Evolutionary conservation across 139 green algal species (phyloP).

Genomic region (Chlorella sp.): DNA sequence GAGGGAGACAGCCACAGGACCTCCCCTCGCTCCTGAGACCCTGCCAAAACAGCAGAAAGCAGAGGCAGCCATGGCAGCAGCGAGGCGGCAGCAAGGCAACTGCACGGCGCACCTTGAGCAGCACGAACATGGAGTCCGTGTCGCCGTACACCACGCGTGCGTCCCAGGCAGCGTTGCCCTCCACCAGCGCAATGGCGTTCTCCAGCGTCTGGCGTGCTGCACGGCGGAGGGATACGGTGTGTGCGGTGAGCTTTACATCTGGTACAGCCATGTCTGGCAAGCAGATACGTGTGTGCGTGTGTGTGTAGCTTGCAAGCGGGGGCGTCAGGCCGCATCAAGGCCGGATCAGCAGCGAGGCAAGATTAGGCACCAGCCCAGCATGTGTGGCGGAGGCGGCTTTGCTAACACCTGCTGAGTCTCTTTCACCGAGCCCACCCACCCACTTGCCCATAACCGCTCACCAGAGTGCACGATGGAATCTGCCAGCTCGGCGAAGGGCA

Average conservation of each 20-base stretch:
- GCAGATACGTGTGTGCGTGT: no score
- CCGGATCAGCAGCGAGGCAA: no score
- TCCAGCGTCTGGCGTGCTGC: conserved; percentile 80
- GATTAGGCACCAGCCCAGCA: no score
- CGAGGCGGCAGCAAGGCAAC: no score
- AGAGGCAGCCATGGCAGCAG: no score
- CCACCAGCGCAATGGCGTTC: conserved; percentile 76
- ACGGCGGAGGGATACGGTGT: conserved; percentile 55
- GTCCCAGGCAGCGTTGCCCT: conserved; percentile 52
- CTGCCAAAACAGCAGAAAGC: not conserved
- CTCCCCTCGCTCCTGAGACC: not conserved
- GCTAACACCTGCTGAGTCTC: no score
- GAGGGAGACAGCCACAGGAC: not conserved
- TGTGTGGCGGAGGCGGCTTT: no score
- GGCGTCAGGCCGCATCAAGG: no score
- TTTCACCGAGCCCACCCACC: no score
- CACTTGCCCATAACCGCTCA: not conserved
- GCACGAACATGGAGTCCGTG: conserved; percentile 92
- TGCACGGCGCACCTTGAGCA: conserved; percentile 56
- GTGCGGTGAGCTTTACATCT: no score
- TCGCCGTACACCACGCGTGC: conserved; percentile 77
- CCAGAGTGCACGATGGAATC: conserved; percentile 85
- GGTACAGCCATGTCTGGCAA: no score
- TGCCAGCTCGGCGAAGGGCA: conserved; percentile 95
- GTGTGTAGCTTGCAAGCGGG: no score